Base-by-base conservation (phyloP, 345 rosid species). In the Hypericum perforatum region DNA sequence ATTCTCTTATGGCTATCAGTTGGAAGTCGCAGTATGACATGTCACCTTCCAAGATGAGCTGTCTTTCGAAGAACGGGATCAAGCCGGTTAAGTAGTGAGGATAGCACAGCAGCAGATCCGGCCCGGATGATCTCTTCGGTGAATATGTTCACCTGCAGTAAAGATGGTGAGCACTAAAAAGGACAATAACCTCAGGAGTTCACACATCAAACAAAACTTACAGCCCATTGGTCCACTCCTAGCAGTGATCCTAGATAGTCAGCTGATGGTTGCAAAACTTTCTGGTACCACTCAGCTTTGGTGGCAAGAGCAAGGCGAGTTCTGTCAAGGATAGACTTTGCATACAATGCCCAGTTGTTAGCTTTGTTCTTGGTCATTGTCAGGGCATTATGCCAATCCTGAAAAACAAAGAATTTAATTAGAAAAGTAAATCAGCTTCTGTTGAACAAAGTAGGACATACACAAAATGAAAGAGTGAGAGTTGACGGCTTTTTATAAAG, bases 91-190 rank as follows among this genome's bases (percentile, higher is more conserved):
- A 88, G 74, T 50, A 88, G 89, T 40, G 75, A 71, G 41, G 99
- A 92, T 56, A 92, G 59, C 43, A 87, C 72, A 56, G 89, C 97
- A 55, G 99, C 99, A 59, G 99, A 88, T 70, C 99, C 99, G 69
- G 94, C 94, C 64, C 99, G 95, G 54, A 88, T 70, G 45, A 92
- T 78, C 78, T 92, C 97, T 75, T 92, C 99, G 12, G 97, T 92
- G 73, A 92, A 92, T 69, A 92, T 77, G 65, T 72, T 71, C 60
- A 88, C 67, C 99, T 92, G 78, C 41, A 76, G 63, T 22, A 22
- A 22, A 65, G 51, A 47, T 12, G 13, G 41, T 32, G 16, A 8
- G 5, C 46, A 53, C 9, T 6, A 57, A 22, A 11, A 44, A 39
- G 32, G 52, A 57, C 45, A 48, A 59, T 46, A 56, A 11, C 15